Evolutionary conservation across 805 yeast genomes (phyloP), one percentile per base, ranked within the genome.

Genomic region (Brettanomyces sp.): DNA sequence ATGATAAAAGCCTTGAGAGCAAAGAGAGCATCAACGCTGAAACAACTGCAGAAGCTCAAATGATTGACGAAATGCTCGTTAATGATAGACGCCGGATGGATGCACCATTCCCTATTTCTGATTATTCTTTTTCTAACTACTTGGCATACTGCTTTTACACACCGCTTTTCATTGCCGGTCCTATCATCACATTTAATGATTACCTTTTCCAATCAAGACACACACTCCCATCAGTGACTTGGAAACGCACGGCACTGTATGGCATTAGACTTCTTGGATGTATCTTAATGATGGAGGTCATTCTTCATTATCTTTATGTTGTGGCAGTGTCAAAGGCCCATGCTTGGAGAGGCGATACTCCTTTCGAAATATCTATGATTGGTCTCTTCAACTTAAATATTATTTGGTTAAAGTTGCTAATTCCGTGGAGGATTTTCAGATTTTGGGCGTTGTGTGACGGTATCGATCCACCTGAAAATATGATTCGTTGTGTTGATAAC

Each of bases 351-450:
- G 87, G 86, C 7, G 85, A 87, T 54, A 73, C 95, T 0, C 96
- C 98, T 3, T 87, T 89, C 63, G 95, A 93, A 64, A 82, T 90
- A 46, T 84, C 95, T 4, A 91, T 93, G 98, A 77, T 93, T 58
- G 97, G 96, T 0, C 68, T 88, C 51, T 86, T 91, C 71, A 90
- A 88, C 58, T 72, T 93, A 56, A 90, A 86, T 56, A 78, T 93
- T 44, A 86, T 93, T 46, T 93, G 98, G 98, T 72, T 93, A 53
- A 93, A 93, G 61, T 65, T 93, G 36, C 73, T 93, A 47, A 83
- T 93, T 45, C 99, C 99, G 5, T 93, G 99, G 99, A 74, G 99
- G 59, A 67, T 91, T 42, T 93, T 93, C 67, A 71, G 99, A 51
- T 71, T 91, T 53, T 93, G 99, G 99, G 76, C 93, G 6, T 66